Percentiles rank a stretch among this genome's conserved stretches.
Evolutionary conservation across 768 basidiomycete genomes (phyloP).

Genomic region (Terana coerulea): DNA sequence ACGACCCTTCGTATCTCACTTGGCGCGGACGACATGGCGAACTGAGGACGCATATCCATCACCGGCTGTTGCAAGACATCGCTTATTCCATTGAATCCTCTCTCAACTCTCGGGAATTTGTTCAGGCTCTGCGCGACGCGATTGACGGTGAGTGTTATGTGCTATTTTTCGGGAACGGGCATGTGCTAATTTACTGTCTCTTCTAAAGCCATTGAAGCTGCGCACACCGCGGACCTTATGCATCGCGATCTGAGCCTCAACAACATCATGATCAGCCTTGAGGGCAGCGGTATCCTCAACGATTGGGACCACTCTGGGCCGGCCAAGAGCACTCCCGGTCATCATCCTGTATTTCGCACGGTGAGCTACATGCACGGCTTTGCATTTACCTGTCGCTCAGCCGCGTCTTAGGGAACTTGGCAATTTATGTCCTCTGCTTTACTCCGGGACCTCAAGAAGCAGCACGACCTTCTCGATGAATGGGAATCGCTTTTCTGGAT

Average conservation of each 20-base stretch:
- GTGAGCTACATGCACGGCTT: not conserved
- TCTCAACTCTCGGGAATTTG: not conserved
- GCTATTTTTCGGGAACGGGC: not conserved
- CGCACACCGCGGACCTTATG: not conserved
- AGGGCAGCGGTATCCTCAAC: conserved; percentile 1
- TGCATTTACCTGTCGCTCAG: not conserved
- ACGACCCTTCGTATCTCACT: not conserved
- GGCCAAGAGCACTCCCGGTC: not conserved
- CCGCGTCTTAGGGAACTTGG: conserved; percentile 12
- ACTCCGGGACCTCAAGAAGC: not conserved
- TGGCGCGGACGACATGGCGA: not conserved
- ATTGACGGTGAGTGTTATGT: not conserved
- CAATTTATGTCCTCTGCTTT: conserved; percentile 11
- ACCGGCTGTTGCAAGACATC: conserved; percentile 7
- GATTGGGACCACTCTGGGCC: conserved; percentile 7
- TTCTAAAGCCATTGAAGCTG: not conserved
- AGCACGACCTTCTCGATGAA: conserved; percentile 11
- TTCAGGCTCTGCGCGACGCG: not conserved
- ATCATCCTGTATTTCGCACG: not conserved
- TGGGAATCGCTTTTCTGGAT: conserved; percentile 14
- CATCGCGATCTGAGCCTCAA: conserved; percentile 5
- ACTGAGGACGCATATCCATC: conserved; percentile 2
- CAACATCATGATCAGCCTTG: conserved; percentile 1
- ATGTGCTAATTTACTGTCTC: not conserved
- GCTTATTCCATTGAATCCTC: not conserved